Base-by-base conservation (phyloP, 2,329 filamentous ascomycete species). In the Epichloe baconii region DNA sequence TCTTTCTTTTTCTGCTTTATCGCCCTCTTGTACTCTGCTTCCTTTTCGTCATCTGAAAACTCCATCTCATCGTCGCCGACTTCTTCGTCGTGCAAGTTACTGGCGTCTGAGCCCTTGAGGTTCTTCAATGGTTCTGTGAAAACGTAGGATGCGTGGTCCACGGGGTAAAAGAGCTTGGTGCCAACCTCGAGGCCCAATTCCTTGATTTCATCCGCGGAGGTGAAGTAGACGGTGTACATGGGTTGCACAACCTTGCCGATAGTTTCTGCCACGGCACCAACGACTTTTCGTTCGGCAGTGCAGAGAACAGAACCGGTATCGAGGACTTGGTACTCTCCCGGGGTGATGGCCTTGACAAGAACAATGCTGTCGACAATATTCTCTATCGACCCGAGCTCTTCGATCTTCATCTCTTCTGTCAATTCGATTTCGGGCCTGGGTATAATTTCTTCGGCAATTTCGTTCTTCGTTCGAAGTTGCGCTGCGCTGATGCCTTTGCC, bases 31-130 rank as follows among this genome's bases (percentile, higher is more conserved):
- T 88, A 81, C 59, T 89, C 87, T 7, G 85, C 85, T 67, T 98
- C 93, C 58, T 87, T 86, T 68, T 98, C 93, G 61, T 98, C 93
- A 58, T 98, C 93, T 0, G 91, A 96, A 65, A 97, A 97, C 63
- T 97, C 93, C 59, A 88, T 79, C 64, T 97, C 91, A 38, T 95
- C 87, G 35, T 86, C 84, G 15, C 71, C 82, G 7, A 89, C 78
- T 69, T 97, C 91, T 66, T 98, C 93, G 58, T 97, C 93, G 66
- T 95, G 86, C 50, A 95, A 77, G 64, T 97, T 97, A 48, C 88
- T 95, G 8, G 93, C 91, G 66, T 98, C 93, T 10, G 88, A 93
- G 53, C 89, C 88, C 69, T 95, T 97, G 61, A 85, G 65, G 49
- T 75, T 77, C 66, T 85, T 86, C 52, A 97, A 72, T 6, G 84